These are phyloP conservation scores for Skeletonema costatum DNA, from an alignment of 108 stramenopile genomes.

Conservation along the genomic window DNA sequence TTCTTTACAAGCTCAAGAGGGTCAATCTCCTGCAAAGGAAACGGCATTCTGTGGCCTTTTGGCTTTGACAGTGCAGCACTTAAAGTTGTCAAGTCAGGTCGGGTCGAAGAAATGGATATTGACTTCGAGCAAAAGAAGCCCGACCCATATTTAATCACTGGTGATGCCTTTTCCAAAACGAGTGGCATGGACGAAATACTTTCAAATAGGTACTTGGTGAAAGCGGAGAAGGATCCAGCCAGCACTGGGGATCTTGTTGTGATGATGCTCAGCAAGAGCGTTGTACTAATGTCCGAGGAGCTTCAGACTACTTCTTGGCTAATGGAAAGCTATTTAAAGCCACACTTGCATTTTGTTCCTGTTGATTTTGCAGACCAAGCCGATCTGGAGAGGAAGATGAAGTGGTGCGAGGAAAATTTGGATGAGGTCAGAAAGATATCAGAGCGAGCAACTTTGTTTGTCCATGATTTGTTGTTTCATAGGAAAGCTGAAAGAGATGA, in stretches of 20 bases:
- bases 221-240: slow-evolving; percentile 4
- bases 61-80: not conserved
- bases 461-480: slow-evolving; percentile 64
- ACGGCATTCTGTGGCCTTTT: slow-evolving; percentile 49
- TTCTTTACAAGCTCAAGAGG: slow-evolving; percentile 23
- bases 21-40: not conserved
- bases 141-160: not conserved
- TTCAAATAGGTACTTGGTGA: slow-evolving; percentile 29
- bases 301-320: slow-evolving; percentile 66
- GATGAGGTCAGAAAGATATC: slow-evolving; percentile 66
- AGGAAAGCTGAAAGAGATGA: slow-evolving; percentile 31
- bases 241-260: slow-evolving; percentile 22
- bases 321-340: slow-evolving; percentile 73
- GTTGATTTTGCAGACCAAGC: slow-evolving; percentile 50
- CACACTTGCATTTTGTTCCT: slow-evolving; percentile 84
- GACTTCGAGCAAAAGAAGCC: slow-evolving; percentile 28
- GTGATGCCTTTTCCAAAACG: not conserved
- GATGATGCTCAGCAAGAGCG: slow-evolving; percentile 45
- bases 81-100: slow-evolving; percentile 13
- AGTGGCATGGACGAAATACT: slow-evolving; percentile 11
- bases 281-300: slow-evolving; percentile 39
- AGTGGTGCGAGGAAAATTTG: slow-evolving; percentile 75
- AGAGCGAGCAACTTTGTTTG: slow-evolving; percentile 69
- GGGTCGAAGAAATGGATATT: slow-evolving; percentile 15
- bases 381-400: slow-evolving; percentile 67